These are phyloP conservation scores for Penstemon newberryi DNA, from an alignment of 257 asterid species.

Conservation along the genomic window DNA sequence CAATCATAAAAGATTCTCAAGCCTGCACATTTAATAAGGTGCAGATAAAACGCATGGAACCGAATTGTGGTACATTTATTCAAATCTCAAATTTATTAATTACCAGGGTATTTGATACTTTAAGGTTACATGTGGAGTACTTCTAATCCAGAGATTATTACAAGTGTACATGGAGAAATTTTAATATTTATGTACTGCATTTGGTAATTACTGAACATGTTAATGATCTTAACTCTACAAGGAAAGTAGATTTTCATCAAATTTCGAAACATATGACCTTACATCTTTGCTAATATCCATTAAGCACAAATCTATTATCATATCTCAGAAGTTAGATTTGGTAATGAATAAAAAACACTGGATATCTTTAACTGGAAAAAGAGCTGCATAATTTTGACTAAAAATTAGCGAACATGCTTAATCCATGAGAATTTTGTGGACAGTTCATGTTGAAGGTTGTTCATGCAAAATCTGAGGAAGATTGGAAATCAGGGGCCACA, in stretches of 20 bases:
- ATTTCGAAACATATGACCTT: not conserved
- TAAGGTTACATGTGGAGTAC: no score
- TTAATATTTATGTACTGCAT: no score
- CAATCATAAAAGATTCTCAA: no score
- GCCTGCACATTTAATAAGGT: no score
- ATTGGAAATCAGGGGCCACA: not conserved
- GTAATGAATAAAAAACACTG: not conserved
- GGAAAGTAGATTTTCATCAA: slow-evolving; percentile 1
- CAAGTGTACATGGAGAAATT: no score
- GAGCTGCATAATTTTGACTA: slow-evolving; percentile 1
- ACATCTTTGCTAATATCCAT: not conserved
- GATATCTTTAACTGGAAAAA: not conserved
- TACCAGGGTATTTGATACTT: no score
- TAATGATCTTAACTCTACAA: not conserved
- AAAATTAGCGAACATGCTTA: not conserved
- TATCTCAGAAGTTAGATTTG: not conserved
- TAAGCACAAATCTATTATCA: not conserved
- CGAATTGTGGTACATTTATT: no score
- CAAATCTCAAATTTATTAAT: no score
- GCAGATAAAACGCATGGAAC: no score
- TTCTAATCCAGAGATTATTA: no score
- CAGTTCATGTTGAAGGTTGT: not conserved
- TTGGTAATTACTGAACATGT: not conserved
- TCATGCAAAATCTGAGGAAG: not conserved
- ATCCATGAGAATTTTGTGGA: not conserved